phyloP scores from a whole-genome alignment of 306 rosid species.

The Ochetophila trinervis region DNA sequence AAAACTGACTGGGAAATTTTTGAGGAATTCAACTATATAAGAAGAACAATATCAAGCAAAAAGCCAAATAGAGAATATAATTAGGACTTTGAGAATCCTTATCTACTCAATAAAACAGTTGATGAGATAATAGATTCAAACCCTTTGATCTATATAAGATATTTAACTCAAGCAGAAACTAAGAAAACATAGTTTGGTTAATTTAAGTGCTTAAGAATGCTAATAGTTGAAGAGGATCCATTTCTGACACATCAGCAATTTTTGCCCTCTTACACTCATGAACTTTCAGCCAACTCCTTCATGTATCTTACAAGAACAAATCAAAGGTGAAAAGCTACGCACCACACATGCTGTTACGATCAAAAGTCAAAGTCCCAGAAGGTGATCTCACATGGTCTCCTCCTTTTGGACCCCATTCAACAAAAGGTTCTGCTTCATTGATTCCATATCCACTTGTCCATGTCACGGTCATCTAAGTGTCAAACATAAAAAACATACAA shows the following conservation, averaged over 20 bases:
- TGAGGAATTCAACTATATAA: not conserved
- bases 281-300: not conserved
- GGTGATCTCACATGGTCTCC: constrained; percentile 47
- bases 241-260: not conserved
- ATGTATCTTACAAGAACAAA: not conserved
- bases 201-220: not conserved
- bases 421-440: constrained; percentile 72
- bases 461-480: constrained; percentile 73
- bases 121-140: not conserved
- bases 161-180: not conserved
- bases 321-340: constrained; percentile 29
- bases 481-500: constrained; percentile 12
- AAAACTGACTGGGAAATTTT: not conserved
- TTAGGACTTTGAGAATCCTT: not conserved
- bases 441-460: constrained; percentile 97
- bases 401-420: constrained; percentile 78
- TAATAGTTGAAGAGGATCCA: not conserved
- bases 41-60: not conserved
- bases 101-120: not conserved
- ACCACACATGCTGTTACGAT: constrained; percentile 86
- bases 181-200: not conserved
- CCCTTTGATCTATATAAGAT: not conserved
- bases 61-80: not conserved
- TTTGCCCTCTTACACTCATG: not conserved
- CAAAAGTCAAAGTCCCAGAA: constrained; percentile 78